Percentiles rank a stretch among this genome's conserved stretches.
Evolutionary conservation across 2,329 filamentous ascomycete species (phyloP).

Genomic region (Aspergillus glaucus): DNA sequence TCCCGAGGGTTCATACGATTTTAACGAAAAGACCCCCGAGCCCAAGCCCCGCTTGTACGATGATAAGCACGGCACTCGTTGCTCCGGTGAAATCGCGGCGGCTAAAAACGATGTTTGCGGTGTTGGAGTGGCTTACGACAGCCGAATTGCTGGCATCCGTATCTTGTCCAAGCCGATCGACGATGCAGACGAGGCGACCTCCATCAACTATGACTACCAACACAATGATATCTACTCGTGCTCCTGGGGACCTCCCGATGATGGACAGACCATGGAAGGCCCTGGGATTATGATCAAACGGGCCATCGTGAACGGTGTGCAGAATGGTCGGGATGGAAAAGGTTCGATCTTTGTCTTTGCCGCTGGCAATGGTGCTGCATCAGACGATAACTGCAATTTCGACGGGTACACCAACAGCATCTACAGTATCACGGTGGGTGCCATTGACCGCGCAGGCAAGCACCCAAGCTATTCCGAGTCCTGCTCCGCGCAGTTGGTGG

Average conservation of each 20-base stretch:
- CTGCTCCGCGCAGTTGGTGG: constrained; percentile 90
- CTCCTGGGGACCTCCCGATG: constrained; percentile 95
- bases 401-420: constrained; percentile 99
- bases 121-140: constrained; percentile 90
- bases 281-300: constrained; percentile 81
- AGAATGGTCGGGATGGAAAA: constrained; percentile 73
- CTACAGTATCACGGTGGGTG: constrained; percentile 95
- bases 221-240: constrained; percentile 97
- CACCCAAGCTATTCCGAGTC: constrained; percentile 96
- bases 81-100: constrained; percentile 88
- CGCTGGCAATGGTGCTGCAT: constrained; percentile 82
- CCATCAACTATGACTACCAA: constrained; percentile 87
- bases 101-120: constrained; percentile 91
- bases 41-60: constrained; percentile 77
- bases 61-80: constrained; percentile 86
- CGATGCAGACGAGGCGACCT: constrained; percentile 84
- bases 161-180: constrained; percentile 87
- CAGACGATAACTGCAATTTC: constrained; percentile 96
- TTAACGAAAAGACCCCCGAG: constrained; percentile 76
- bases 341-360: constrained; percentile 97
- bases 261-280: constrained; percentile 88
- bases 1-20: constrained; percentile 86
- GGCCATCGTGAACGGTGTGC: constrained; percentile 87
- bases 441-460: constrained; percentile 76
- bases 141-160: constrained; percentile 82